A percentile compares a stretch with the other conserved stretches of the same genome.
Conservation (phyloP, 2,329 filamentous ascomycete species). For the Aspergillus ustus region DNA sequence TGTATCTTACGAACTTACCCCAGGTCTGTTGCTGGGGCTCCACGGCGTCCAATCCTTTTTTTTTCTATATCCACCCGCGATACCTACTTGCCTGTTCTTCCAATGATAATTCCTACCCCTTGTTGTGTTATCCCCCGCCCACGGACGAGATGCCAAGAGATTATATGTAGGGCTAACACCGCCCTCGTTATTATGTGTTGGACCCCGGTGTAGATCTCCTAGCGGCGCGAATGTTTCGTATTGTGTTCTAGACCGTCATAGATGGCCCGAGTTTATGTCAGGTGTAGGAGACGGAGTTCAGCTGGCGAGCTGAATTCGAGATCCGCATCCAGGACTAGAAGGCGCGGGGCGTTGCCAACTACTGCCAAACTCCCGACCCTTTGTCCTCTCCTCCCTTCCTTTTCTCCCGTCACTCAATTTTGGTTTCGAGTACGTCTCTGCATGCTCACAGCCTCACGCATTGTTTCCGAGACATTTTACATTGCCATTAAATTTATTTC, state of each 20-base stretch:
- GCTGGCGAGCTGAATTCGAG: background rate
- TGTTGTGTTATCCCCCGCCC: background rate
- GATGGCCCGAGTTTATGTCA: too few relatives aligned
- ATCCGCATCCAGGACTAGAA: background rate
- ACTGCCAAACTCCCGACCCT: background rate
- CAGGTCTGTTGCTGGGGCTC: background rate
- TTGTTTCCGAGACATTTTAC: background rate
- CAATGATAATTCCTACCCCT: background rate
- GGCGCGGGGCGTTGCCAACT: background rate
- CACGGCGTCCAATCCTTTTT: constrained; percentile 2
- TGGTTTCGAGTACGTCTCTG: background rate
- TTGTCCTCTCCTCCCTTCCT: background rate
- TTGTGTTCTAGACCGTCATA: too few relatives aligned
- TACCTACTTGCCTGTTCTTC: background rate
- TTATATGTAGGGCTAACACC: too few relatives aligned
- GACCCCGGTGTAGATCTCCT: too few relatives aligned
- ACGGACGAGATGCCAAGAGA: too few relatives aligned
- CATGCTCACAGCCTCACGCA: background rate
- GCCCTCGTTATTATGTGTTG: too few relatives aligned
- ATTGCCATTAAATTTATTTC: background rate
- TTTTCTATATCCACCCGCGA: background rate
- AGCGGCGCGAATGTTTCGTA: too few relatives aligned
- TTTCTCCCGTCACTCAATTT: background rate
- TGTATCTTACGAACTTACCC: constrained; percentile 12
- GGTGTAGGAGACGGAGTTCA: too few relatives aligned